Percentiles rank a stretch among this genome's conserved stretches.
These are phyloP conservation scores for Apostasia ramifera DNA, from an alignment of 106 monocot species.

Conservation along the genomic window DNA sequence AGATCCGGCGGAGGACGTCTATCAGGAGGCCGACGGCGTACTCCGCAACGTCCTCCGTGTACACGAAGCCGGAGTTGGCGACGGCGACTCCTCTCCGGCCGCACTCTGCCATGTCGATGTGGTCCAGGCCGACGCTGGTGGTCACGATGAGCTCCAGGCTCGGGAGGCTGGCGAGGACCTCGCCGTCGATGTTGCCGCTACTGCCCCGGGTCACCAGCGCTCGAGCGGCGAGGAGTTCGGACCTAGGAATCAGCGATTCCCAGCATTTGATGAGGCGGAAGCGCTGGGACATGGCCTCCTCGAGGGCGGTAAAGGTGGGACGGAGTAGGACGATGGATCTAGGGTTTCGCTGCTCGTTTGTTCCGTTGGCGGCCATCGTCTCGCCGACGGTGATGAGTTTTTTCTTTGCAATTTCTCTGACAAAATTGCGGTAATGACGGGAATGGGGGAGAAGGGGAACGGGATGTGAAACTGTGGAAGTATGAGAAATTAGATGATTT, in stretches of 20 bases:
- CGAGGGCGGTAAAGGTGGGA: constrained; percentile 1
- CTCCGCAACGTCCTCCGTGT: constrained; percentile 27
- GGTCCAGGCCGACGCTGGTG: constrained; percentile 9
- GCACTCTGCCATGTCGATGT: constrained; percentile 29
- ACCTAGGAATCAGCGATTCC: constrained; percentile 2
- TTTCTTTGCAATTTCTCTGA: no score
- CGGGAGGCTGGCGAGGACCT: constrained; percentile 14
- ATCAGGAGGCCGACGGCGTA: constrained; percentile 27
- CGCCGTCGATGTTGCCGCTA: background rate
- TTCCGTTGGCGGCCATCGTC: background rate
- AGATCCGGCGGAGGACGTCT: constrained; percentile 25
- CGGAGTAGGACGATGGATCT: background rate
- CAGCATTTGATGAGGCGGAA: constrained; percentile 11
- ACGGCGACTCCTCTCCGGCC: constrained; percentile 20
- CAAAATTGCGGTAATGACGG: no score
- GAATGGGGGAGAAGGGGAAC: no score
- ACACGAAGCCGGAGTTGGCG: constrained; percentile 12
- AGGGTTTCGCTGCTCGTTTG: background rate
- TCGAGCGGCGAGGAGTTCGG: constrained; percentile 3
- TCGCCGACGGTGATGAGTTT: background rate
- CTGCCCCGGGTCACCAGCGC: constrained; percentile 10
- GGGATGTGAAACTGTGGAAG: no score
- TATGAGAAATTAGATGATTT: no score
- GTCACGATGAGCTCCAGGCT: constrained; percentile 13
- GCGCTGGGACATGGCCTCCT: background rate